A percentile compares a stretch with the other conserved stretches of the same genome.
Conservation (phyloP, 83 land plant genomes). For the Diphasiastrum complanatum region DNA sequence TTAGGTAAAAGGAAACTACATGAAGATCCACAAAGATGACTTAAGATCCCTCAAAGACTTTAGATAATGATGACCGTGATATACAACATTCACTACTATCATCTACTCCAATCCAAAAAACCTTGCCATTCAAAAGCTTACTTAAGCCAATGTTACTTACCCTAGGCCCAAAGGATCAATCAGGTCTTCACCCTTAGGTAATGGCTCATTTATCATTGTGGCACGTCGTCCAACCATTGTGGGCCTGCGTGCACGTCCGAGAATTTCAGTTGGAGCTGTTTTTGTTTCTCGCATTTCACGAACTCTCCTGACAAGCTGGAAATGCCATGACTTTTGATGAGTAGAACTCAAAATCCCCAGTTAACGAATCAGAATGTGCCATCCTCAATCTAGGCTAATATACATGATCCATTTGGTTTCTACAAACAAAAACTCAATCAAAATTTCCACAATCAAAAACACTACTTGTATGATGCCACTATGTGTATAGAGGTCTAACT, state of each 20-base stretch:
- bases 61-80: no score
- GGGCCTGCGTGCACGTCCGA: no score
- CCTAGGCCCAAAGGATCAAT: constrained; percentile 88
- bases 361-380: no score
- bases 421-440: neutral
- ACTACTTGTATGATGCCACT: no score
- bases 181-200: constrained; percentile 74
- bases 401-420: neutral
- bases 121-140: constrained; percentile 5
- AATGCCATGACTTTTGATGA: no score
- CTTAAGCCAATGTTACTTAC: constrained; percentile 42
- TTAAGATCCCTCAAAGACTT: no score
- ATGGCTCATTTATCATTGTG: constrained; percentile 21
- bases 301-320: constrained; percentile 9
- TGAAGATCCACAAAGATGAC: no score
- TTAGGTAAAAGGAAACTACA: no score
- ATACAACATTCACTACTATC: no score
- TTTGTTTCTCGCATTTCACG: constrained; percentile 9
- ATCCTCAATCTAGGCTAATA: neutral
- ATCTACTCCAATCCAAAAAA: constrained; percentile 1
- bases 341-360: no score
- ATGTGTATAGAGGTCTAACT: no score
- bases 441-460: no score
- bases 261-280: constrained; percentile 3
- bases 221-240: constrained; percentile 12